phyloP scores from a whole-genome alignment of 73 alveolate genomes.

The Paramecium tetraurelia region DNA sequence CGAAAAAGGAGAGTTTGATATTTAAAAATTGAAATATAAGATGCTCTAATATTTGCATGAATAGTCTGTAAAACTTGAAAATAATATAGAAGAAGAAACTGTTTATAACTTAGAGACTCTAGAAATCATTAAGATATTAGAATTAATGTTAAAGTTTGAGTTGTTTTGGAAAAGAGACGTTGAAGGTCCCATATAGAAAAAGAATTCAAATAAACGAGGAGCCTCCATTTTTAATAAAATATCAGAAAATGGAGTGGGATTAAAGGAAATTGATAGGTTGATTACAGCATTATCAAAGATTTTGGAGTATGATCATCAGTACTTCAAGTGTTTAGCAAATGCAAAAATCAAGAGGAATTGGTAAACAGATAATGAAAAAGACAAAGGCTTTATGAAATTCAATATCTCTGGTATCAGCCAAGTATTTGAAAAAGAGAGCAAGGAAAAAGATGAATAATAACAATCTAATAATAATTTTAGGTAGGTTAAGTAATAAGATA shows the following conservation, averaged over 20 bases:
- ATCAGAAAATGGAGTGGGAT: background rate
- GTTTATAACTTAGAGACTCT: slow-evolving; percentile 41
- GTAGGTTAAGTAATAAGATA: background rate
- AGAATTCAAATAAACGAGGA: background rate
- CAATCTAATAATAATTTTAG: background rate
- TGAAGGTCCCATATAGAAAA: background rate
- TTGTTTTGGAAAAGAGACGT: slow-evolving; percentile 40
- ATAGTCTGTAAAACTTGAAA: background rate
- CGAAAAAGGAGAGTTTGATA: background rate
- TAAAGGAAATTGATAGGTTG: slow-evolving; percentile 38
- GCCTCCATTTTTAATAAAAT: background rate
- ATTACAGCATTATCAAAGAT: slow-evolving; percentile 2
- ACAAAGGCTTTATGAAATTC: background rate
- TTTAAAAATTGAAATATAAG: background rate
- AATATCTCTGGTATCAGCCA: background rate
- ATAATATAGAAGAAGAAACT: background rate
- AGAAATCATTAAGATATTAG: slow-evolving; percentile 47
- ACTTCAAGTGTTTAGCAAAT: slow-evolving; percentile 1
- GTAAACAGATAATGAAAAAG: slow-evolving; percentile 1
- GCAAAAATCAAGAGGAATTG: background rate
- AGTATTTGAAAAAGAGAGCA: background rate
- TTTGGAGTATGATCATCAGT: slow-evolving; percentile 49
- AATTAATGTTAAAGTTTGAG: slow-evolving; percentile 48
- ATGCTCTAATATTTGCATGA: background rate
- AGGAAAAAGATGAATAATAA: slow-evolving; percentile 6